Conservation (phyloP, 257 asterid genomes). For the Fraxinus anomala region DNA sequence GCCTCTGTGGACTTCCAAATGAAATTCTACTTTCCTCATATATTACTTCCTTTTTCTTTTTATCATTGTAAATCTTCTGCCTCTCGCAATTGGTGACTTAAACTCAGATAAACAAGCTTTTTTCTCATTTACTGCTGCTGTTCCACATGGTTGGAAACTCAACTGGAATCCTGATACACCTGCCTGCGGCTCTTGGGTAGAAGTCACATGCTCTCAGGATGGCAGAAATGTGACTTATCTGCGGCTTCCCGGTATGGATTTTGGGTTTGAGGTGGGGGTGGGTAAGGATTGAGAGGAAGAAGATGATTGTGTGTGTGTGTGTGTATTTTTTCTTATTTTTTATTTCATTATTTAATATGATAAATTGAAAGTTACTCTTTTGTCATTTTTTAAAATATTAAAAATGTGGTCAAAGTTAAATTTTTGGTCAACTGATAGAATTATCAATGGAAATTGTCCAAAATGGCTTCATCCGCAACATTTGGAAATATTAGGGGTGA, state of each 20-base stretch:
- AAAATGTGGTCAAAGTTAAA: too few relatives aligned
- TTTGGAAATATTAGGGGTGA: too few relatives aligned
- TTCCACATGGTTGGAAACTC: constrained; percentile 65
- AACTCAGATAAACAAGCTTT: constrained; percentile 67
- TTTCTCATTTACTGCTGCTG: constrained; percentile 57
- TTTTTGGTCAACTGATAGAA: too few relatives aligned
- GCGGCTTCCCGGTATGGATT: constrained; percentile 53
- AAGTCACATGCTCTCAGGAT: constrained; percentile 54
- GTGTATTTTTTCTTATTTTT: too few relatives aligned
- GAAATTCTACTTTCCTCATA: constrained; percentile 34
- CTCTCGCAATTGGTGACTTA: constrained; percentile 54
- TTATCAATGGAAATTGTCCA: too few relatives aligned
- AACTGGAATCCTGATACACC: constrained; percentile 61
- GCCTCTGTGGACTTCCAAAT: constrained; percentile 36
- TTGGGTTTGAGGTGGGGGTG: too few relatives aligned
- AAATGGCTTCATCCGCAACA: too few relatives aligned
- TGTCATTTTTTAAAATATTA: too few relatives aligned
- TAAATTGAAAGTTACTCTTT: too few relatives aligned
- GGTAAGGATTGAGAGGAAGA: too few relatives aligned
- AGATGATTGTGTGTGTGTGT: too few relatives aligned
- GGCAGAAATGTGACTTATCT: constrained; percentile 46
- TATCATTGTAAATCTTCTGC: constrained; percentile 46
- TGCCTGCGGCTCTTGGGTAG: constrained; percentile 63
- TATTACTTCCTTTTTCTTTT: constrained; percentile 38
- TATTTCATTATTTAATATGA: too few relatives aligned